These are phyloP conservation scores for Melaleuca alternifolia DNA, from an alignment of 345 rosid genomes.

Conservation along the genomic window DNA sequence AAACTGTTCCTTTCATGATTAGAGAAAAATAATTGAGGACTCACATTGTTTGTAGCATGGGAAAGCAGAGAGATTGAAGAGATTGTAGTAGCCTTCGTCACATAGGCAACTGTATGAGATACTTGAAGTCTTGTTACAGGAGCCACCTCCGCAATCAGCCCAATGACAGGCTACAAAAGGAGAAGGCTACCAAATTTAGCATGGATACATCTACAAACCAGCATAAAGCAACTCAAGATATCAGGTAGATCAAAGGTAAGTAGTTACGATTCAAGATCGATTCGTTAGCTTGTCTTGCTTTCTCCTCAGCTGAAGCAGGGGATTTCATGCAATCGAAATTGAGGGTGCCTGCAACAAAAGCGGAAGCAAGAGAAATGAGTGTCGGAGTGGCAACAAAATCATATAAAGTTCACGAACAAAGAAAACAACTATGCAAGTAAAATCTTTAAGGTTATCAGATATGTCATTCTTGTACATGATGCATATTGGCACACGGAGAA, in stretches of 20 bases:
- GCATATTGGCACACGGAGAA: neutral
- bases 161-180: slow-evolving; percentile 46
- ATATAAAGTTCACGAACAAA: neutral
- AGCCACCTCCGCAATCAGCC: slow-evolving; percentile 72
- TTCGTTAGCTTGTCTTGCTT: slow-evolving; percentile 13
- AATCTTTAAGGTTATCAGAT: neutral
- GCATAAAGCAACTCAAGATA: neutral
- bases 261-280: slow-evolving; percentile 47
- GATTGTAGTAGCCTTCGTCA: slow-evolving; percentile 49
- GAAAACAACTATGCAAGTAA: neutral
- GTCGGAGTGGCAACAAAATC: neutral
- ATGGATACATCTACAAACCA: neutral
- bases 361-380: neutral
- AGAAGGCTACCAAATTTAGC: neutral
- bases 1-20: neutral
- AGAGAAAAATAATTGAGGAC: neutral
- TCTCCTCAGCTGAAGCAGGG: slow-evolving; percentile 32
- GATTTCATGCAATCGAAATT: slow-evolving; percentile 33
- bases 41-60: slow-evolving; percentile 72
- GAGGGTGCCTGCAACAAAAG: slow-evolving; percentile 36
- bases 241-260: neutral
- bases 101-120: slow-evolving; percentile 45
- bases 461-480: neutral
- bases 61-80: slow-evolving; percentile 48
- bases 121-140: slow-evolving; percentile 45